Conservation (phyloP, 2,329 filamentous ascomycete species). For the Colletotrichum cereale region DNA sequence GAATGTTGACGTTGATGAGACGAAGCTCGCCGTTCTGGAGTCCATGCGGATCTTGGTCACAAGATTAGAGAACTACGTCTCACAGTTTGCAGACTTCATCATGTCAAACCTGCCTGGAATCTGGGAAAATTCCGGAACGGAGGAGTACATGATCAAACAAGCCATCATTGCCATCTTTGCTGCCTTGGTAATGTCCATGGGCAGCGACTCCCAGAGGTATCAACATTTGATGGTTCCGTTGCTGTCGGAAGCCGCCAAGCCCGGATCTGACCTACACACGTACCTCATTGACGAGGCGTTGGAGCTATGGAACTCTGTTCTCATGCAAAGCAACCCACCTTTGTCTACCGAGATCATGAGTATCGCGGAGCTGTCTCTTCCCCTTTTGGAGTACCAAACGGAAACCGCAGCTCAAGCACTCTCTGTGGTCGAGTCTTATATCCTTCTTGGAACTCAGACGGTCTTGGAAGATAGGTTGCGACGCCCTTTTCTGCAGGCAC, state of each 20-base stretch:
- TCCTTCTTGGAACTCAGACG: conserved; percentile 76
- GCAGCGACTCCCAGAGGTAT: conserved; percentile 80
- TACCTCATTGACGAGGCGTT: conserved; percentile 93
- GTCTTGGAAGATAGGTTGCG: conserved; percentile 70
- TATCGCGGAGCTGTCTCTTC: conserved; percentile 73
- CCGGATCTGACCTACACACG: conserved; percentile 78
- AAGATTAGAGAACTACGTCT: conserved; percentile 80
- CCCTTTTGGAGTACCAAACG: conserved; percentile 74
- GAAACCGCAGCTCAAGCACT: conserved; percentile 73
- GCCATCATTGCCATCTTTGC: conserved; percentile 88
- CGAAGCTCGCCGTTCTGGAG: conserved; percentile 89
- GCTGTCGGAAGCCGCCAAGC: conserved; percentile 82
- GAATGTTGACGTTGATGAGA: conserved; percentile 85
- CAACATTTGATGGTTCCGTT: conserved; percentile 85
- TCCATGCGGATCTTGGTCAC: conserved; percentile 86
- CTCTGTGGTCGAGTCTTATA: conserved; percentile 77
- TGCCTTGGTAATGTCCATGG: conserved; percentile 88
- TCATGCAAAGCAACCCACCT: conserved; percentile 74
- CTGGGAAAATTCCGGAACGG: conserved; percentile 84
- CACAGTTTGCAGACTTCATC: conserved; percentile 81
- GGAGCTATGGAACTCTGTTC: conserved; percentile 86
- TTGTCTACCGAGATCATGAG: conserved; percentile 71
- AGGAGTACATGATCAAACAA: conserved; percentile 94
- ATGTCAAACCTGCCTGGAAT: conserved; percentile 83
- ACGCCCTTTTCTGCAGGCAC: conserved; percentile 61